Base-by-base conservation (phyloP, 345 rosid genomes). In the Trapa incisa region DNA sequence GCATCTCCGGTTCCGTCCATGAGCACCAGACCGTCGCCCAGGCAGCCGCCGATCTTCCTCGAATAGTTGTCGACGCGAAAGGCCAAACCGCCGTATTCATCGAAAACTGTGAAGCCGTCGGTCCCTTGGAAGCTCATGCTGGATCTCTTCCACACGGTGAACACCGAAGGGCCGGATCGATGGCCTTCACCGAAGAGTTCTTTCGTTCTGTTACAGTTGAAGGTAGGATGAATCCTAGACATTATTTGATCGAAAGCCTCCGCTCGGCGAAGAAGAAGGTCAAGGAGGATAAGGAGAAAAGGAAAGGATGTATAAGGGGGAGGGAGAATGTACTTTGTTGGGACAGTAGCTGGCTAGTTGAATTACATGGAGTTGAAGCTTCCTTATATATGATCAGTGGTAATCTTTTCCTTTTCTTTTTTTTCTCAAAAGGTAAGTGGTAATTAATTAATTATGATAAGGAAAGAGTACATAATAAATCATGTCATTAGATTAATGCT, bases 51-150 rank as follows among this genome's bases (percentile, higher is more conserved):
- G 29, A 22, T 72, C 32, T 71, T 81, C 73, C 88, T 78, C 3
- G 85, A 81, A 67, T 84, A 84, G 58, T 84, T 84, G 42, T 84
- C 88, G 0, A 84, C 79, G 16, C 88, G 69, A 66, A 81, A 84
- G 2, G 73, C 80, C 53, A 84, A 57, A 62, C 22, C 73, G 9
- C 88, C 88, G 0, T 56, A 72, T 0, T 71, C 61, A 66, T 84
- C 82, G 57, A 74, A 78, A 1, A 84, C 85, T 0, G 85, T 84
- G 75, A 84, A 84, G 12, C 88, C 88, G 32, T 84, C 85, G 0
- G 85, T 84, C 5, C 85, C 88, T 57, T 84, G 85, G 68, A 84
- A 84, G 67, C 80, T 83, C 84, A 77, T 78, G 79, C 85, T 83
- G 9, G 84, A 79, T 72, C 79, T 79, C 78, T 83, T 80, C 84